Conservation (phyloP, 2,329 filamentous ascomycete species). For the Microcyclospora tardicrescens region DNA sequence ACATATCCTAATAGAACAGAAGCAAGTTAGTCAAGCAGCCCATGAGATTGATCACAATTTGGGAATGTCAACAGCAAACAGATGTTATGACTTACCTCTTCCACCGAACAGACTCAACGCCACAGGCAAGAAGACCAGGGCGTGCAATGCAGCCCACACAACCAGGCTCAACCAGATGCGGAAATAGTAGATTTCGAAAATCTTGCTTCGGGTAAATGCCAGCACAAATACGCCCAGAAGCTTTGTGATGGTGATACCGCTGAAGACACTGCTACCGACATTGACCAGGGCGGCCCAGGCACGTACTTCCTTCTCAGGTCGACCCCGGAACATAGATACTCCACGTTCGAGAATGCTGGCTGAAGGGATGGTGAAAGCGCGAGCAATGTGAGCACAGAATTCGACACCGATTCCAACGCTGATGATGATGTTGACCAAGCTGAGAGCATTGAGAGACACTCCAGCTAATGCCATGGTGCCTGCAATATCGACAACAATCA, state of each 20-base stretch:
- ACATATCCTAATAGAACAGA: conserved; percentile 49
- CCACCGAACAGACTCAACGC: conserved; percentile 76
- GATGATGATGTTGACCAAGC: conserved; percentile 90
- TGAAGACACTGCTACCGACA: conserved; percentile 88
- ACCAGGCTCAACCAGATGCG: conserved; percentile 89
- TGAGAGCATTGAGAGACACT: conserved; percentile 89
- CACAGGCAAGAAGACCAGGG: conserved; percentile 82
- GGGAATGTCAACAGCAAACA: background rate
- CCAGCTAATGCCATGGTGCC: conserved; percentile 83
- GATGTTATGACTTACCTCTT: conserved; percentile 40
- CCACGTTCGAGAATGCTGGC: conserved; percentile 69
- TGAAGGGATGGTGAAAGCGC: conserved; percentile 90
- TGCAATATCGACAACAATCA: conserved; percentile 90
- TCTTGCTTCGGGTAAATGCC: conserved; percentile 92
- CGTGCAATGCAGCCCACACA: conserved; percentile 75
- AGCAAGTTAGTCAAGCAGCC: conserved; percentile 7
- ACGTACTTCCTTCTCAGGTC: conserved; percentile 52
- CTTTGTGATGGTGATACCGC: conserved; percentile 92
- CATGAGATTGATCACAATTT: background rate
- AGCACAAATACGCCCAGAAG: conserved; percentile 82
- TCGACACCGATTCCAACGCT: conserved; percentile 94
- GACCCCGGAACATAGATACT: conserved; percentile 58
- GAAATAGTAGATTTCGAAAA: conserved; percentile 99
- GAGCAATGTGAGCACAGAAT: conserved; percentile 92
- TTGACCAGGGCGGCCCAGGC: conserved; percentile 91